Base-by-base conservation (phyloP, 1,139 yeast species). In the Hansenula sp. region DNA sequence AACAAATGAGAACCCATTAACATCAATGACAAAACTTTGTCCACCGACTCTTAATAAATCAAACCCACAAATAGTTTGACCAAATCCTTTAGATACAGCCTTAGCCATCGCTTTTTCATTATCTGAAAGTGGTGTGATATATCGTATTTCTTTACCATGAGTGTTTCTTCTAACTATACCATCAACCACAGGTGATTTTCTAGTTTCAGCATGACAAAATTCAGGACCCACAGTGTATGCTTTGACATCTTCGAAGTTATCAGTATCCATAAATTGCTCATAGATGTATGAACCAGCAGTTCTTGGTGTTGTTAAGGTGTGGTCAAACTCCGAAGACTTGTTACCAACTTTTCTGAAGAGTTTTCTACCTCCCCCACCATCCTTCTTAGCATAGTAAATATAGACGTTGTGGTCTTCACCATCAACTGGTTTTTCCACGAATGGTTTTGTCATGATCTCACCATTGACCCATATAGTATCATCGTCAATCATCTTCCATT, bases 351-450 rank as follows among this genome's bases (percentile, higher is more conserved):
- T 94, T 51, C 99, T 76, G 67, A 94, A 94, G 44, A 94, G 68
- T 41, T 95, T 72, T 50, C 99, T 74, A 19, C 99, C 99, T 49
- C 99, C 99, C 41, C 98, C 99, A 39, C 99, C 99, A 41, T 86
- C 82, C 42, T 83, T 76, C 43, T 78, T 76, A 31, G 94, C 85
- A 60, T 92, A 92, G 63, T 94, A 94, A 36, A 94, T 92, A 61
- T 84, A 88, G 34, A 94, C 92, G 60, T 94, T 94, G 64, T 94
- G 99, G 62, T 94, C 96, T 64, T 94, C 99, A 36, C 99, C 99
- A 64, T 94, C 97, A 8, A 92, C 98, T 1, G 99, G 99, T 55
- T 94, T 94, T 62, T 94, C 99, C 25, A 94, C 98, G 69, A 81
- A 94, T 9, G 99, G 99, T 57, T 94, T 94, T 34, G 69, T 71